phyloP scores from a whole-genome alignment of 2,329 filamentous ascomycete genomes.

The Coniochaeta sp. region DNA sequence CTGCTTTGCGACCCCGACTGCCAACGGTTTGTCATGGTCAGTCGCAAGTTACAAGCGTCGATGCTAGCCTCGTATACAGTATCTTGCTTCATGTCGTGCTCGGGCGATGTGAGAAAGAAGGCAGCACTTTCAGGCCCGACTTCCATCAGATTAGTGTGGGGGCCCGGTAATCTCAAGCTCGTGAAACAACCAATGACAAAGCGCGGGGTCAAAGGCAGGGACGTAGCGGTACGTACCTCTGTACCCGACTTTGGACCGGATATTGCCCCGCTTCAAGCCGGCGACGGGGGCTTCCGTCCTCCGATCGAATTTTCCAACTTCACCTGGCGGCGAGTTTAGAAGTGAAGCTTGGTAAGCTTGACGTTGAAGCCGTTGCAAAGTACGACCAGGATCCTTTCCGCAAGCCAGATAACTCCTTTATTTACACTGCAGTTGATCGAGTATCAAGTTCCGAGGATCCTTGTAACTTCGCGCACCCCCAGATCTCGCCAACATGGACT shows the following conservation, averaged over 20 bases:
- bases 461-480: not conserved
- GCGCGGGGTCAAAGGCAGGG: not conserved
- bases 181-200: not conserved
- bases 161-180: not conserved
- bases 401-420: no score
- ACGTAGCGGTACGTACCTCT: no score
- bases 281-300: not conserved
- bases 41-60: not conserved
- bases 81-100: not conserved
- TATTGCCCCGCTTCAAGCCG: not conserved
- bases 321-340: not conserved
- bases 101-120: not conserved
- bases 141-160: not conserved
- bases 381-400: not conserved
- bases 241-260: not conserved
- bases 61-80: not conserved
- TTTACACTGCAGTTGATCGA: no score
- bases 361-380: not conserved
- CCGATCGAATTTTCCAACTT: not conserved
- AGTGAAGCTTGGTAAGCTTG: not conserved
- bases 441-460: not conserved
- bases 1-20: not conserved
- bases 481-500: slow-evolving; percentile 58
- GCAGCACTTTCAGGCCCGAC: not conserved
- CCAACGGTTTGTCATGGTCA: not conserved